Conservation (phyloP, 495 filamentous ascomycete species). For the Chlorociboria aeruginascens region DNA sequence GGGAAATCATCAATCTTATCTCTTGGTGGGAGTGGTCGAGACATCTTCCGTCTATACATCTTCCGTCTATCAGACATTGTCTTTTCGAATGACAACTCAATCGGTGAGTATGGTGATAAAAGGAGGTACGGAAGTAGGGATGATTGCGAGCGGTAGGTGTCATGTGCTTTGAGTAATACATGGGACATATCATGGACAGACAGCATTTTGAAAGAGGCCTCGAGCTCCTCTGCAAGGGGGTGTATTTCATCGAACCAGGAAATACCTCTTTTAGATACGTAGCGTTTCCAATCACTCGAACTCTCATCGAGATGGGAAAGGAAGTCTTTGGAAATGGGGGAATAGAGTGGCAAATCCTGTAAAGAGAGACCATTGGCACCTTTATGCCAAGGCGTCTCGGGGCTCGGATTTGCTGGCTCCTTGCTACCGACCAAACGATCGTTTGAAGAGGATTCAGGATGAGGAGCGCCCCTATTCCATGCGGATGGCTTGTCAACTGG, state of each 20-base stretch:
- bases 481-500: slow-evolving; percentile 3
- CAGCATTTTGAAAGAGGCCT: slow-evolving; percentile 4
- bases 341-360: slow-evolving; percentile 12
- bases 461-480: neutral
- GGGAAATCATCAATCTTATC: slow-evolving; percentile 5
- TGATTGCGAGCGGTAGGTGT: slow-evolving; percentile 4
- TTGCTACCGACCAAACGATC: neutral
- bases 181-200: slow-evolving; percentile 3
- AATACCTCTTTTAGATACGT: no score
- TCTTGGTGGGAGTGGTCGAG: neutral
- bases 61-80: no score
- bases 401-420: no score
- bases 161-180: slow-evolving; percentile 3
- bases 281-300: neutral
- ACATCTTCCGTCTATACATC: no score
- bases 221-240: neutral
- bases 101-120: slow-evolving; percentile 25
- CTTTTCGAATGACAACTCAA: slow-evolving; percentile 11
- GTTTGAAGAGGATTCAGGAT: neutral
- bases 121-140: slow-evolving; percentile 16
- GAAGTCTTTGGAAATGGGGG: slow-evolving; percentile 9
- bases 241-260: no score
- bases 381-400: neutral
- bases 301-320: slow-evolving; percentile 6
- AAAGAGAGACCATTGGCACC: neutral